Evolutionary conservation across 2,329 filamentous ascomycete species (phyloP), one percentile per base, ranked within the genome.

Genomic region (Periconia macrospinosa): DNA sequence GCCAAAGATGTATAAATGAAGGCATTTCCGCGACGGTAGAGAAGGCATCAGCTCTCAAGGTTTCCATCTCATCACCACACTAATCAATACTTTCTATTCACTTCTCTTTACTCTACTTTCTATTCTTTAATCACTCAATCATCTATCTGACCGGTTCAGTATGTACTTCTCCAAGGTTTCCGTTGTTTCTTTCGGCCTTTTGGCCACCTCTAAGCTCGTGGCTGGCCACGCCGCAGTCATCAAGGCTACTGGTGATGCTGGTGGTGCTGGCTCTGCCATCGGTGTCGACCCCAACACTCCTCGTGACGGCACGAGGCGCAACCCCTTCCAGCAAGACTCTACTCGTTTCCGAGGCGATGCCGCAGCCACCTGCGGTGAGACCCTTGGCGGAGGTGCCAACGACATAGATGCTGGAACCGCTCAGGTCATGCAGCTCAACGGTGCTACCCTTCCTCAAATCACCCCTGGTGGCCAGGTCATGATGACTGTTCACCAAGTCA

Each of bases 401-500:
- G 69, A 83, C 54, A 68, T 85, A 60, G 77, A 86, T 69, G 66
- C 78, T 27, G 84, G 83, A 56, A 87, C 84, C 47, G 67, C 77
- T 41, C 75, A 78, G 41, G 84, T 87, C 71, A 79, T 88, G 76
- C 76, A 77, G 53, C 77, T 80, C 68, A 86, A 80, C 6, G 85
- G 84, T 53, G 74, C 72, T 54, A 68, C 65, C 35, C 80, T 88
- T 20, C 84, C 86, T 11, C 85, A 88, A 74, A 75, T 88, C 61
- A 78, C 76, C 7, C 62, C 76, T 0, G 85, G 85, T 46, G 86
- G 86, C 52, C 62, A 78, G 51, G 62, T 88, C 55, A 75, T 75
- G 61, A 87, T 88, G 79, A 87, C 84, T 1, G 76, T 88, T 10
- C 86, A 87, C 74, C 85, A 88, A 69, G 84, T 88, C 69, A 88